Percentiles rank a stretch among this genome's conserved stretches.
phyloP scores from a whole-genome alignment of 208 protist species.

The Dictyostelium gargantuum region DNA sequence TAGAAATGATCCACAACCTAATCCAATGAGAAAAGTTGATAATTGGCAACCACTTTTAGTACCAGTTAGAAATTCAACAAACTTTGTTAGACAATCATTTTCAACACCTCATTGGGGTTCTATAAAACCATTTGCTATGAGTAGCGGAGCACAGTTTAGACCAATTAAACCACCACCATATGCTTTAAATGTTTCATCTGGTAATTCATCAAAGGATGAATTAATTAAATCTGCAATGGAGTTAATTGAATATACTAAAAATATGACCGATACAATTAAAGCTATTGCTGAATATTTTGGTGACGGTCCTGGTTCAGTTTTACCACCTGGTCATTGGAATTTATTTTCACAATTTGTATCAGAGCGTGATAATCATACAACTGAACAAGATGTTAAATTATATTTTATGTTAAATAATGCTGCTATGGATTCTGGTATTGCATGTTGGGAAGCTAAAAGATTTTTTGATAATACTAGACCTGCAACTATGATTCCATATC shows the following conservation, averaged over 20 bases:
- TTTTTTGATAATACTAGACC: conserved; percentile 26
- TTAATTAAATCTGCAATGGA: background rate
- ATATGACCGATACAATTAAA: conserved; percentile 32
- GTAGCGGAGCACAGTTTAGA: background rate
- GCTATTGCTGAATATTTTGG: conserved; percentile 4
- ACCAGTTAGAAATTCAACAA: background rate
- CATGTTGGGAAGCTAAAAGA: conserved; percentile 34
- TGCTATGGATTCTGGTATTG: conserved; percentile 1
- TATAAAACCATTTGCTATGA: background rate
- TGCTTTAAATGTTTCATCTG: background rate
- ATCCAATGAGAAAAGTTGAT: background rate
- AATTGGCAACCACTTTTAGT: conserved; percentile 37
- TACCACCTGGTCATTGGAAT: conserved; percentile 41
- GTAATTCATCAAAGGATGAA: background rate
- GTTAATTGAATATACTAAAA: background rate
- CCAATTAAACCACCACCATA: background rate
- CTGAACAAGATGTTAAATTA: conserved; percentile 20
- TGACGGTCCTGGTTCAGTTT: background rate
- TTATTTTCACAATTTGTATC: background rate
- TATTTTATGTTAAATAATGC: conserved; percentile 45
- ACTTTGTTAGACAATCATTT: background rate
- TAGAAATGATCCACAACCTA: conserved; percentile 12
- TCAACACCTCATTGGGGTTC: conserved; percentile 9
- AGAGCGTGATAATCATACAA: background rate
- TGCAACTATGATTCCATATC: conserved; percentile 28